These are phyloP conservation scores for Stevia rebaudiana DNA, from an alignment of 140 eudicot genomes.

Conservation along the genomic window DNA sequence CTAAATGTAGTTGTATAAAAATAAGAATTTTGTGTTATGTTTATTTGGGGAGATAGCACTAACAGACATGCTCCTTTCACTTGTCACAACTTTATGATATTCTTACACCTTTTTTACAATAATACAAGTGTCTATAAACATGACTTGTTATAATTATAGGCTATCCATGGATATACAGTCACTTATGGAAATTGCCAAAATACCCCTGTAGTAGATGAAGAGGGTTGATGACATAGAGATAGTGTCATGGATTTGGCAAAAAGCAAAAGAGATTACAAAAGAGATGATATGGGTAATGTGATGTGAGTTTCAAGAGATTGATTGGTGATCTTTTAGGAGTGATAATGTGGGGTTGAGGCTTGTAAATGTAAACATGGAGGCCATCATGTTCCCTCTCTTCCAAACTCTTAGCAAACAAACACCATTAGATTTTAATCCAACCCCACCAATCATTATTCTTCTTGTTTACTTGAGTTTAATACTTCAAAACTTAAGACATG, in stretches of 20 bases:
- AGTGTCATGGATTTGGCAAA: conserved; percentile 26
- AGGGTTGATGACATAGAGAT: conserved; percentile 45
- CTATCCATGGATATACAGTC: not conserved
- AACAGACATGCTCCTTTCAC: conserved; percentile 4
- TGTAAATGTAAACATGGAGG: conserved; percentile 63
- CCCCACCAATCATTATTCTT: conserved; percentile 34
- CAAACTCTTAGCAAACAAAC: conserved; percentile 46
- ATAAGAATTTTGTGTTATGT: not conserved
- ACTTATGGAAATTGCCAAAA: not conserved
- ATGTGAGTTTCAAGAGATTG: conserved; percentile 57
- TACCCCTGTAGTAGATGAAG: not conserved
- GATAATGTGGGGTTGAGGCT: conserved; percentile 43
- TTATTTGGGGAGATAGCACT: not conserved
- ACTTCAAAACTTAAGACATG: conserved; percentile 25
- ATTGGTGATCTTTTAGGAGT: conserved; percentile 41
- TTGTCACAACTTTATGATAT: conserved; percentile 3
- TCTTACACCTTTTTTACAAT: not conserved
- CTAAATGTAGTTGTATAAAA: not conserved
- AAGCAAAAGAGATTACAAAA: conserved; percentile 17
- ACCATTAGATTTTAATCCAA: conserved; percentile 33
- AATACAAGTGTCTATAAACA: not conserved
- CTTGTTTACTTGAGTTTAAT: conserved; percentile 26
- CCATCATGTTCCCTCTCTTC: conserved; percentile 77
- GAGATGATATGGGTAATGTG: conserved; percentile 23
- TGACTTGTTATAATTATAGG: not conserved